Conservation (phyloP, 306 rosid genomes). For the Castanea mollissima region DNA sequence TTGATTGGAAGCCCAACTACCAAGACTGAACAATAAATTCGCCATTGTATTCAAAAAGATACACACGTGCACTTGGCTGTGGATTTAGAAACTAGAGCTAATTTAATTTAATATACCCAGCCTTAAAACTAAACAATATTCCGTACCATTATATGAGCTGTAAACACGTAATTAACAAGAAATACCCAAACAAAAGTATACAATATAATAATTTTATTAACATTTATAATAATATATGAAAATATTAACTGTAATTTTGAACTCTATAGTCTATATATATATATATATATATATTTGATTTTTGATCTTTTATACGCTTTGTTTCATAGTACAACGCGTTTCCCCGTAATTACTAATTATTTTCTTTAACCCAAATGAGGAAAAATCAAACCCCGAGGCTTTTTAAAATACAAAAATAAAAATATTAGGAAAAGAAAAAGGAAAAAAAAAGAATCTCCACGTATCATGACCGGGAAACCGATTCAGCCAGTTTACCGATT, state of each 20-base stretch:
- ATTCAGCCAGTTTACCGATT: slow-evolving; percentile 86
- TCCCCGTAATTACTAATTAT: slow-evolving; percentile 26
- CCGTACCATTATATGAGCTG: background rate
- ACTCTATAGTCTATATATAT: background rate
- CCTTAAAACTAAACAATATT: background rate
- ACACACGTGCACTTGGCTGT: slow-evolving; percentile 52
- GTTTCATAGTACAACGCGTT: slow-evolving; percentile 49
- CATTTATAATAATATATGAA: background rate
- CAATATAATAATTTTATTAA: background rate
- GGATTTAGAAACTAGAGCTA: background rate
- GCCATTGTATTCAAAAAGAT: background rate
- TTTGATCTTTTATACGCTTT: slow-evolving; percentile 34
- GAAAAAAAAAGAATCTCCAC: slow-evolving; percentile 8
- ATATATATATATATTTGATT: background rate
- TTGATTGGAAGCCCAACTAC: slow-evolving; percentile 36
- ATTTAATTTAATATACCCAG: too few relatives aligned
- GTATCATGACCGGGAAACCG: slow-evolving; percentile 65
- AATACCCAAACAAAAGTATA: background rate
- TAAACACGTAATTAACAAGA: background rate
- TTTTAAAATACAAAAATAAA: background rate
- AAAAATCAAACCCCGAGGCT: slow-evolving; percentile 33
- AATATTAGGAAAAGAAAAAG: background rate
- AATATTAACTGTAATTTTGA: too few relatives aligned
- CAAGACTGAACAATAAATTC: background rate
- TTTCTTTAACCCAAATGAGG: slow-evolving; percentile 20